A percentile compares a stretch with the other conserved stretches of the same genome.
Evolutionary conservation across 768 basidiomycete species (phyloP).

Genomic region (Suillus discolor): DNA sequence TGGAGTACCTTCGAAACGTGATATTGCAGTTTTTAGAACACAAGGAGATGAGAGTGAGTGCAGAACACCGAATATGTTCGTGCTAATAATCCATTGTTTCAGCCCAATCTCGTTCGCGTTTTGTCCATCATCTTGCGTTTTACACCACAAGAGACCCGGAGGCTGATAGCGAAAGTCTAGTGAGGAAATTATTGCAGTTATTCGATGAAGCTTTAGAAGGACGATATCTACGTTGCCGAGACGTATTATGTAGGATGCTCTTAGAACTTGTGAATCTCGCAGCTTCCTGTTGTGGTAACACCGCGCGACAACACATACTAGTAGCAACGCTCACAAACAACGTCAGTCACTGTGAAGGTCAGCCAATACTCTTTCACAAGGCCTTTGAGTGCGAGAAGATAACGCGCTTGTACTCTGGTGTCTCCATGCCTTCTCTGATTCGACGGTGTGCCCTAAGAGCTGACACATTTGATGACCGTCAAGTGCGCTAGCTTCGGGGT

Average conservation of each 20-base stretch:
- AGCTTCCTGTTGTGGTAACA: background rate
- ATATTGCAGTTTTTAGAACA: constrained; percentile 97
- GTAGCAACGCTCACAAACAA: background rate
- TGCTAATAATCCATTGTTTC: constrained; percentile 12
- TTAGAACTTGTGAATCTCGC: background rate
- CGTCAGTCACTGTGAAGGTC: background rate
- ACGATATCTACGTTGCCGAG: background rate
- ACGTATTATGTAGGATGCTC: background rate
- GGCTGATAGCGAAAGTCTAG: constrained; percentile 86
- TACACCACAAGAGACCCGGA: constrained; percentile 91
- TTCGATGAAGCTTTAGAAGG: no score
- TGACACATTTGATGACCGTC: background rate
- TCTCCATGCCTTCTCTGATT: background rate
- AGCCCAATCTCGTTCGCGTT: constrained; percentile 91
- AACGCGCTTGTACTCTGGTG: background rate
- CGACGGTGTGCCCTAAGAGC: background rate
- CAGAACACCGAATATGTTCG: background rate
- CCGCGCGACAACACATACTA: no score
- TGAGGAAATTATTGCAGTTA: background rate
- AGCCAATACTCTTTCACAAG: background rate
- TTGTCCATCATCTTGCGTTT: constrained; percentile 91
- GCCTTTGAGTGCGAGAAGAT: background rate
- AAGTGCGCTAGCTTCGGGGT: background rate
- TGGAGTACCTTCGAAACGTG: constrained; percentile 95
- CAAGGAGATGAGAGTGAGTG: constrained; percentile 94